These are phyloP conservation scores for Arxiozyma telluris DNA, from an alignment of 1,139 yeast genomes.

Conservation along the genomic window DNA sequence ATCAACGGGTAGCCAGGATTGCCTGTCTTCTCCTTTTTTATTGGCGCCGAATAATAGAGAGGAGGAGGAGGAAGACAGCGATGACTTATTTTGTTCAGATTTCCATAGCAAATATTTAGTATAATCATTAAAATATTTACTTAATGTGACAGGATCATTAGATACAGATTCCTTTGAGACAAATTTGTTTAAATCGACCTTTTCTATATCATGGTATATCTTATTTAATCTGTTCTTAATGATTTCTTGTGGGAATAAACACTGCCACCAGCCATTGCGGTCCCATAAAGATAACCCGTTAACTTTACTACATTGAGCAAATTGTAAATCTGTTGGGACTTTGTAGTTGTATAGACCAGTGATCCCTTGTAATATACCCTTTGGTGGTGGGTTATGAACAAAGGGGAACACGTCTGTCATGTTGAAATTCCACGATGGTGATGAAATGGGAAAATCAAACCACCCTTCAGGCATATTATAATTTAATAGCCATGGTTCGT, in stretches of 20 bases:
- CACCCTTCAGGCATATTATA: conserved; percentile 1
- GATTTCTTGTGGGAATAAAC: conserved; percentile 60
- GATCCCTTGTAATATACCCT: conserved; percentile 13
- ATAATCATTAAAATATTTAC: conserved; percentile 51
- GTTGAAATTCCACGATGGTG: neutral
- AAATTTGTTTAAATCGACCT: neutral
- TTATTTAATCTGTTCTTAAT: conserved; percentile 25
- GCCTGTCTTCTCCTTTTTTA: conserved; percentile 11
- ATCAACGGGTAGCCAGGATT: neutral
- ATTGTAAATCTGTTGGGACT: conserved; percentile 53
- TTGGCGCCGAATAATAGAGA: neutral
- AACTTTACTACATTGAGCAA: conserved; percentile 51
- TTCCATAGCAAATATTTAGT: conserved; percentile 64
- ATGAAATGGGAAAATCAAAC: neutral
- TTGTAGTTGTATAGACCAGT: conserved; percentile 49
- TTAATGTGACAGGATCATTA: conserved; percentile 21
- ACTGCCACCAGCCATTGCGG: conserved; percentile 73
- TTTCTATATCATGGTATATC: neutral
- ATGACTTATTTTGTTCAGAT: conserved; percentile 10
- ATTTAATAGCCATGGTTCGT: conserved; percentile 5
- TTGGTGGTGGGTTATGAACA: conserved; percentile 2
- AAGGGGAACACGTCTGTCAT: neutral
- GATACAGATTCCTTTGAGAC: conserved; percentile 45
- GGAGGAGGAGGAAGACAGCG: neutral
- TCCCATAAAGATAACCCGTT: conserved; percentile 76